These are phyloP conservation scores for Lepidium aucheri DNA, from an alignment of 345 rosid species.

Conservation along the genomic window DNA sequence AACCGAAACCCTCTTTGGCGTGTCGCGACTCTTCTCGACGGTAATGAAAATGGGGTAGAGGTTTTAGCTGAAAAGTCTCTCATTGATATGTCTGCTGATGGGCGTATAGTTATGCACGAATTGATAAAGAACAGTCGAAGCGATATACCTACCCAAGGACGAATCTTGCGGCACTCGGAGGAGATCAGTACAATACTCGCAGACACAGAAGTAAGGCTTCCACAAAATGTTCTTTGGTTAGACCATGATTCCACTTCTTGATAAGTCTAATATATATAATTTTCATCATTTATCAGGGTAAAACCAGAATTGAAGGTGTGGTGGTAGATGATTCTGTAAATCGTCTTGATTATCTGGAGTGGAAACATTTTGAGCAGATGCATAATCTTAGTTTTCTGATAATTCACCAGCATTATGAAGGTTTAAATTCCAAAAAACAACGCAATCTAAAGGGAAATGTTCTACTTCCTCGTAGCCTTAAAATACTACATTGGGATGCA, in stretches of 20 bases:
- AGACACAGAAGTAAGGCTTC: background rate
- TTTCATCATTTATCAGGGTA: background rate
- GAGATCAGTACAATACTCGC: background rate
- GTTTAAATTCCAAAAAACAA: background rate
- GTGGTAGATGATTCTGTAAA: background rate
- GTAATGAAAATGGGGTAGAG: no score
- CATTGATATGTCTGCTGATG: background rate
- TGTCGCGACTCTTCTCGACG: background rate
- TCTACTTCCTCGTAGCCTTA: background rate
- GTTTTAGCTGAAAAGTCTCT: background rate
- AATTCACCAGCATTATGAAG: background rate
- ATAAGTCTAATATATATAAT: background rate
- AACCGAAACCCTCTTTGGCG: background rate
- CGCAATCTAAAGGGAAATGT: background rate
- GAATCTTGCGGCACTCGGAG: background rate
- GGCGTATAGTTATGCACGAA: background rate
- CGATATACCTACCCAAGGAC: background rate
- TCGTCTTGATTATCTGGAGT: background rate
- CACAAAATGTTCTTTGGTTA: background rate
- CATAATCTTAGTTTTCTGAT: background rate
- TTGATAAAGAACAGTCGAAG: background rate
- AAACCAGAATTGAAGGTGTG: background rate
- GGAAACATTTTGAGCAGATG: background rate
- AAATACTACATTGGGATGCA: background rate
- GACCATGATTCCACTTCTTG: background rate